Base-by-base conservation (phyloP, 371 early-diverging fungal species). In the Rhizopus sp. region DNA sequence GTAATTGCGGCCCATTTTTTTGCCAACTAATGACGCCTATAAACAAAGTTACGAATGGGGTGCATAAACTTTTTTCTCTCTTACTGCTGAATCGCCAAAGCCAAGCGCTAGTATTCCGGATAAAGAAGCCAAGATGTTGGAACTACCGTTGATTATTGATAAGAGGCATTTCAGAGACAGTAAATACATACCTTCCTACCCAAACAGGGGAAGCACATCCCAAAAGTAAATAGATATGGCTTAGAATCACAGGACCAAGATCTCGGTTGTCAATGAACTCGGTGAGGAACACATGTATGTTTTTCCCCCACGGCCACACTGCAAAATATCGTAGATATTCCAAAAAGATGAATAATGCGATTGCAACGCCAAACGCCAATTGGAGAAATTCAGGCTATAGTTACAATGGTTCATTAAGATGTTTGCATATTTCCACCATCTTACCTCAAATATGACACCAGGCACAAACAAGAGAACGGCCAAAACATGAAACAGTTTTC, bases 161-260 rank as follows among this genome's bases (percentile, higher is more conserved):
- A 23, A 23, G 23, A 23, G 23, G 23, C 23, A 2, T 23, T 23
- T 2, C 23, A 23, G 23, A 23, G 23, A 23, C 23, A 23, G 2
- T 23, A 23, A 23, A 23, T 23, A 23, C 23, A 23, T 74, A 80
- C 75, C 88, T 77, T 60, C 82, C 84, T 9, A 95, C 69, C 95
- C 95, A 97, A 15, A 95, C 88, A 0, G 95, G 93, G 6, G 84
- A 68, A 8, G 95, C 95, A 67, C 97, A 96, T 1, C 97, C 97
- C 13, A 93, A 39, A 12, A 97, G 64, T 16, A 97, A 72, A 60
- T 94, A 95, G 34, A 96, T 71, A 61, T 97, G 97, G 31, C 92
- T 88, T 7, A 95, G 69, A n/a, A 97, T 89, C 30, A 88, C 84
- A 0, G 87, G 84, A 4, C 90, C 90, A 0, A 86, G 66, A 62